Conservation (phyloP, 108 stramenopile genomes). For the Thalassiosira profunda region DNA sequence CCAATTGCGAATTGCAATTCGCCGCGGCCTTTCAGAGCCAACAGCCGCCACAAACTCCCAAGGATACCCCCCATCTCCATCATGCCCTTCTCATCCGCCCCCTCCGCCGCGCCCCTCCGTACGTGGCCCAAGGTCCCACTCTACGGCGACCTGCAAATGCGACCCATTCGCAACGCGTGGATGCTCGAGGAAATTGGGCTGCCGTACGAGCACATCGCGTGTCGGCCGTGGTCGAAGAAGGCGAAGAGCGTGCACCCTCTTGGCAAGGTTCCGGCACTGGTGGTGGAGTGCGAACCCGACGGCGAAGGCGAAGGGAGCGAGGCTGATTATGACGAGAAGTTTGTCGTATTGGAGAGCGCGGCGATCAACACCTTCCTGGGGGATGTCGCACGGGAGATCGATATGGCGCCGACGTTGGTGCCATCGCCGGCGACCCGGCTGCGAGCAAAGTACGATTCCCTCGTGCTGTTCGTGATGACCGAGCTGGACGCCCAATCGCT, state of each 20-base stretch:
- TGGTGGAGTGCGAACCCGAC: constrained; percentile 34
- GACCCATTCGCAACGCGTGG: constrained; percentile 83
- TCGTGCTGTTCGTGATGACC: constrained; percentile 54
- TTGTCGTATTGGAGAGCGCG: constrained; percentile 67
- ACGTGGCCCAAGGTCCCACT: constrained; percentile 43
- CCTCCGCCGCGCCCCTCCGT: not conserved
- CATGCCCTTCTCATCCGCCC: not conserved
- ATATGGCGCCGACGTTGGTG: constrained; percentile 37
- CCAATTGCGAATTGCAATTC: no score
- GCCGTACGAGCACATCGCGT: constrained; percentile 44
- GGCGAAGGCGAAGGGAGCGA: not conserved
- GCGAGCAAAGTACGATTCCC: constrained; percentile 75
- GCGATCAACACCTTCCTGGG: constrained; percentile 86
- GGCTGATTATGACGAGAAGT: constrained; percentile 4
- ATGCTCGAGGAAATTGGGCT: constrained; percentile 84
- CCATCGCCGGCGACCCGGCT: constrained; percentile 63
- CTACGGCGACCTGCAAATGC: constrained; percentile 59
- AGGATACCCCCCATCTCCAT: no score
- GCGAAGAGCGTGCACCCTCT: constrained; percentile 61
- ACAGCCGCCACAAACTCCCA: no score
- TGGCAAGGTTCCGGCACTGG: constrained; percentile 76
- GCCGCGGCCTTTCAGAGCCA: no score
- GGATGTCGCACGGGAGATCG: constrained; percentile 48
- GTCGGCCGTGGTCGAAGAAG: constrained; percentile 39
- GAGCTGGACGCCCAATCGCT: constrained; percentile 81